phyloP scores from a whole-genome alignment of 1,139 yeast species.

The Hyphopichia wangnamkhiaoensis region DNA sequence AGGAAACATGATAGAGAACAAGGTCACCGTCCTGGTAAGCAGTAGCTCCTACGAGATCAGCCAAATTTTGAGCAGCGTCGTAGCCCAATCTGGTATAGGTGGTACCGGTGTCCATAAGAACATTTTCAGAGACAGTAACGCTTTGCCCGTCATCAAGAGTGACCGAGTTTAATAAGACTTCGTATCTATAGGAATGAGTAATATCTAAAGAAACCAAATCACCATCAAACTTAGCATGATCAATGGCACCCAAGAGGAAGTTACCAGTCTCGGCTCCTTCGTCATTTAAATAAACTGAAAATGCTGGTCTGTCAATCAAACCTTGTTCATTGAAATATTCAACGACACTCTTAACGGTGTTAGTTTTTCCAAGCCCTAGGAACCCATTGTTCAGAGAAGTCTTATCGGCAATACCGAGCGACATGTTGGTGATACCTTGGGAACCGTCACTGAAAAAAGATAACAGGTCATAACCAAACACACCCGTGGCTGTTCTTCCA shows the following conservation, averaged over 20 bases:
- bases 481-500: constrained; percentile 1
- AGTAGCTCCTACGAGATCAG: constrained; percentile 15
- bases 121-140: not conserved
- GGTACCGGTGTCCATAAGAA: constrained; percentile 2
- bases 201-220: constrained; percentile 30
- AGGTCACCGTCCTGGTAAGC: constrained; percentile 15
- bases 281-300: constrained; percentile 7
- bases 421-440: not conserved
- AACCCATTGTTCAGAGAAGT: not conserved
- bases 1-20: no score
- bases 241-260: constrained; percentile 61
- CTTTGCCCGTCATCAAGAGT: not conserved
- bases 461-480: not conserved
- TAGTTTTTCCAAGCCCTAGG: not conserved
- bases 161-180: no score
- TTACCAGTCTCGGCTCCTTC: constrained; percentile 31
- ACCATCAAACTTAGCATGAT: constrained; percentile 53
- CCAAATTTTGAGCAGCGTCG: constrained; percentile 15
- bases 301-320: constrained; percentile 1
- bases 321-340: constrained; percentile 1
- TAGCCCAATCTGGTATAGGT: constrained; percentile 10
- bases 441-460: not conserved
- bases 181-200: not conserved
- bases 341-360: no score
- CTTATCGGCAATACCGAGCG: constrained; percentile 51